A percentile compares a stretch with the other conserved stretches of the same genome.
Evolutionary conservation across 2,329 filamentous ascomycete genomes (phyloP).

Genomic region (Cucurbitaria berberidis): DNA sequence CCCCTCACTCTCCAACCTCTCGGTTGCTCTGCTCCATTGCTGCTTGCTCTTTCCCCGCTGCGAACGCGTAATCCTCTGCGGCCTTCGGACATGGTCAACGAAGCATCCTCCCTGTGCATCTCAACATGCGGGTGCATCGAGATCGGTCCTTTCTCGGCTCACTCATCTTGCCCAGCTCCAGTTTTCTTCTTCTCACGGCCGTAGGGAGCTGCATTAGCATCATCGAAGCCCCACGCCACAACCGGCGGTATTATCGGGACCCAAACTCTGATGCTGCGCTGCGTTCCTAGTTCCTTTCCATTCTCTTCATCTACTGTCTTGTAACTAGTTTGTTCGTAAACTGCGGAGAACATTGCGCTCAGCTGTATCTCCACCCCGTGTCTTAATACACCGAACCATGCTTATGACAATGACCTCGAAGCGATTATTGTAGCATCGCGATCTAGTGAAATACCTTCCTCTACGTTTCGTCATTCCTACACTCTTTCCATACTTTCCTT

Average conservation of each 20-base stretch:
- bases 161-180: too few species aligned
- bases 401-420: neutral
- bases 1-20: slow-evolving; percentile 24
- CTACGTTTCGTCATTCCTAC: neutral
- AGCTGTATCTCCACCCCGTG: slow-evolving; percentile 3
- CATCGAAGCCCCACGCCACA: neutral
- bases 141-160: neutral
- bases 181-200: neutral
- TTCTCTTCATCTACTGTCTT: neutral
- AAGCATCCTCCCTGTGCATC: slow-evolving; percentile 16
- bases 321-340: neutral
- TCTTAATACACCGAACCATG: too few species aligned
- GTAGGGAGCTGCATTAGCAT: too few species aligned
- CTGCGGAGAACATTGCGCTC: slow-evolving; percentile 5
- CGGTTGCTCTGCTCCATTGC: slow-evolving; percentile 6
- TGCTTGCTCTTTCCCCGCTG: slow-evolving; percentile 12
- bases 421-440: neutral
- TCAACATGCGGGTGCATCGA: slow-evolving; percentile 15
- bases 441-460: neutral
- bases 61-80: slow-evolving; percentile 24
- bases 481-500: neutral
- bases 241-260: neutral
- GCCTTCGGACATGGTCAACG: slow-evolving; percentile 11
- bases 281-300: neutral
- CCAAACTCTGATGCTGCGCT: neutral